Evolutionary conservation across 139 green algal species (phyloP), one percentile per base, ranked within the genome.

Genomic region (Pleodorina starrii): DNA sequence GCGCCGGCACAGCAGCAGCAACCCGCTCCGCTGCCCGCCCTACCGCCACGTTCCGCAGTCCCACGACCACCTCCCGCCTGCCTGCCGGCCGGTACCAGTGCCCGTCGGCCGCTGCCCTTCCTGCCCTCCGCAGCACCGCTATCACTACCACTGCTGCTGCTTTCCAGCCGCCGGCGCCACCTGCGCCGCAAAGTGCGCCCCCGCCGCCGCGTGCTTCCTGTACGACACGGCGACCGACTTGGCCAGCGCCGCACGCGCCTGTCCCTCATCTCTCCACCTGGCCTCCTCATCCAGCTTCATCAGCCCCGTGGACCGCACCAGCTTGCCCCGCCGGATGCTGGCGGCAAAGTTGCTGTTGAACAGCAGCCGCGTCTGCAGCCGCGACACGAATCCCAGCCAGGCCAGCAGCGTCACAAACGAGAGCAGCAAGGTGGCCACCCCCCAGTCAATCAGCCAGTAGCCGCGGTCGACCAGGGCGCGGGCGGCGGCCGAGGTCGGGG

Each of bases 241-340:
- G 4, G 75, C 75, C 46, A 83, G 29, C 29, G 75, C 75, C 2
- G 75, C 75, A 11, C 44, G 75, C 44, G 75, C 75, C 46, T 43
- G 42, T 16, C 75, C 75, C 48, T 83, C 73, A 17, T 83, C 19
- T 0, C 75, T 27, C 46, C 75, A 63, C 73, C 43, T 54, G 27
- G 66, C 44, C 48, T 85, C 51, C 32, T 72, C 51, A 38, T 85
- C 77, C 77, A 85, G 38, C 77, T 85, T 85, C 77, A 85, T 50
- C 9, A 85, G 38, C 5, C 77, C 77, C 11, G 60, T 85, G 36
- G 77, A 68, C 14, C 77, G 77, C 75, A 86, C 79, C 36, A 86
- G 38, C 38, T 59, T 86, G n/a, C 79, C 79, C 16, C 79, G 79
- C 25, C 25, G 54, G 35, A 86, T 68, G 79, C 79, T 86, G 29